phyloP scores from a whole-genome alignment of 1,284 basidiomycete genomes.

The Schizophyllum amplum region DNA sequence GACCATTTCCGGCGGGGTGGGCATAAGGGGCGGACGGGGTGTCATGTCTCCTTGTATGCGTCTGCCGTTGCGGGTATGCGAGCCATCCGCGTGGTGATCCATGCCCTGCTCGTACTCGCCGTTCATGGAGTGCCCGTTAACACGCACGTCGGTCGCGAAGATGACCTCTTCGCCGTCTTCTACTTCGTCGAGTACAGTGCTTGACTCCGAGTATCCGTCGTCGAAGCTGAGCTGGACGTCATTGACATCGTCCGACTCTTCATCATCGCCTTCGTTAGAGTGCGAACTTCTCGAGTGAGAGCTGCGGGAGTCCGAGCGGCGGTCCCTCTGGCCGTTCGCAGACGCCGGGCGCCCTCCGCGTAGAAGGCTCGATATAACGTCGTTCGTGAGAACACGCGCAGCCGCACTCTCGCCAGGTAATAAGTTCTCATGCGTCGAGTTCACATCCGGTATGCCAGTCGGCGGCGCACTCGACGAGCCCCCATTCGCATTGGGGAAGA shows the following conservation, averaged over 20 bases:
- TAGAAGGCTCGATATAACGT: constrained; percentile 52
- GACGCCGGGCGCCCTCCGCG: constrained; percentile 43
- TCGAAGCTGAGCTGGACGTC: constrained; percentile 11
- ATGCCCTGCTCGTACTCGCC: constrained; percentile 9
- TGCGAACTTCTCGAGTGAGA: constrained; percentile 38
- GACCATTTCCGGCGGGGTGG: not conserved
- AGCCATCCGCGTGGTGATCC: not conserved
- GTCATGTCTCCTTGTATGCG: constrained; percentile 11
- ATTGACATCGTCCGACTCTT: constrained; percentile 26
- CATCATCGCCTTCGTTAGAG: constrained; percentile 58
- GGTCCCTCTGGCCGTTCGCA: constrained; percentile 35
- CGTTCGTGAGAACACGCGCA: constrained; percentile 40
- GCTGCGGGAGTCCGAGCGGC: constrained; percentile 24
- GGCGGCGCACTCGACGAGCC: not conserved
- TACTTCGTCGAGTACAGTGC: constrained; percentile 31
- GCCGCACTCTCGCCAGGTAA: too few species aligned
- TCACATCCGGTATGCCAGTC: too few species aligned
- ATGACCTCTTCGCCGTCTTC: constrained; percentile 22
- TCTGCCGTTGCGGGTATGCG: constrained; percentile 1
- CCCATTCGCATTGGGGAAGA: constrained; percentile 11
- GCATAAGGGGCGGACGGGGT: constrained; percentile 6
- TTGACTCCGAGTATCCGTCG: constrained; percentile 32
- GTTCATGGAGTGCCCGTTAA: constrained; percentile 19
- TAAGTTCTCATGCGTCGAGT: too few species aligned
- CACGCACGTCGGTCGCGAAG: constrained; percentile 22